Percentiles rank a stretch among this genome's conserved stretches.
These are phyloP conservation scores for Solanum corneliomulleri DNA, from an alignment of 257 asterid species.

Conservation along the genomic window DNA sequence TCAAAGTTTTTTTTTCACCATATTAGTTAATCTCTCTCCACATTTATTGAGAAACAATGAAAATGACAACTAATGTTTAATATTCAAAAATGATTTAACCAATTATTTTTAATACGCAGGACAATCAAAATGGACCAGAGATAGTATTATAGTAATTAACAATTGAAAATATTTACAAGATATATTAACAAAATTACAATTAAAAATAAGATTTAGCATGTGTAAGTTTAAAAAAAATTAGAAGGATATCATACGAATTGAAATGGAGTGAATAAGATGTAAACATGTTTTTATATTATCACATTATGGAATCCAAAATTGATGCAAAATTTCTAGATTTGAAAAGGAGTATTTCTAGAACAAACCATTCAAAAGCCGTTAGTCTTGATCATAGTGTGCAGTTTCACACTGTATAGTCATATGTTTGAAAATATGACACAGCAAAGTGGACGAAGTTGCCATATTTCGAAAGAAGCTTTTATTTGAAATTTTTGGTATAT, in stretches of 20 bases:
- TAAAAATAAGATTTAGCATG: neutral
- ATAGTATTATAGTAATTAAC: neutral
- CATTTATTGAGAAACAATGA: neutral
- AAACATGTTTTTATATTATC: neutral
- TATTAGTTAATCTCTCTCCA: neutral
- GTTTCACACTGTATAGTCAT: neutral
- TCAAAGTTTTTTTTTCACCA: neutral
- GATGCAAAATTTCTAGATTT: neutral
- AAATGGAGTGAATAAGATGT: neutral
- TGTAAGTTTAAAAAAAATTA: neutral
- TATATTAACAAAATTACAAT: too few species aligned
- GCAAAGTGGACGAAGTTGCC: neutral
- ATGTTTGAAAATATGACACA: neutral
- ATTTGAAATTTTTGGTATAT: neutral
- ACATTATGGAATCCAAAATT: neutral
- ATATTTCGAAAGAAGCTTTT: neutral
- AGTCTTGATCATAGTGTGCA: neutral
- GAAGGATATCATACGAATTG: too few species aligned
- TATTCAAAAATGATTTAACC: neutral
- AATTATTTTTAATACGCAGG: neutral
- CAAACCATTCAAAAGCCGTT: neutral
- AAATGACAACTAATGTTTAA: neutral
- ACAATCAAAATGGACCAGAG: neutral
- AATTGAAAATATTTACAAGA: too few species aligned
- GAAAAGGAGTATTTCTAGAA: neutral